These are phyloP conservation scores for Eucalyptus polyanthemos DNA, from an alignment of 345 rosid species.

Conservation along the genomic window DNA sequence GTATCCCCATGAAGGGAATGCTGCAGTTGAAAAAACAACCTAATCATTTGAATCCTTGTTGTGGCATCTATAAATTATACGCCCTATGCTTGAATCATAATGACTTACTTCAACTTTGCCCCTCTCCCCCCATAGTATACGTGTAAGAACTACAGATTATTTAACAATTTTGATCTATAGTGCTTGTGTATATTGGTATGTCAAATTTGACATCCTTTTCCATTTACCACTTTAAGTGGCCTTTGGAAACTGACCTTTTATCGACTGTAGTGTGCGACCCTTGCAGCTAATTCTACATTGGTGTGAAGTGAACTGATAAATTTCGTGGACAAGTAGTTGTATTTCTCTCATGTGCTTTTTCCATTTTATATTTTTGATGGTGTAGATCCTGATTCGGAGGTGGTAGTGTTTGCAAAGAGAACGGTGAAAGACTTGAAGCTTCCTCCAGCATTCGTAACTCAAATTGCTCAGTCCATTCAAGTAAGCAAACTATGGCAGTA, in stretches of 20 bases:
- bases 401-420: constrained; percentile 69
- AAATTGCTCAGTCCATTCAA: constrained; percentile 91
- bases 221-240: neutral
- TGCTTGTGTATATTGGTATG: neutral
- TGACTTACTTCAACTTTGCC: no score
- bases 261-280: neutral
- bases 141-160: neutral
- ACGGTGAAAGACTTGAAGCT: constrained; percentile 94
- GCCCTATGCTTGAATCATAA: no score
- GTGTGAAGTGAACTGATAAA: neutral
- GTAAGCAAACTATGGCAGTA: constrained; percentile 9
- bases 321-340: neutral
- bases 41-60: no score
- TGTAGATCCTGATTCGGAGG: constrained; percentile 84
- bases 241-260: neutral
- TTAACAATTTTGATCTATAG: neutral
- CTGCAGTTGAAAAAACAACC: no score
- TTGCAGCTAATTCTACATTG: neutral
- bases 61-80: no score
- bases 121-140: no score
- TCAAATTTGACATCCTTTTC: neutral
- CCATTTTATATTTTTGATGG: neutral
- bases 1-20: no score
- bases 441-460: constrained; percentile 67
- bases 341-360: neutral